Evolutionary conservation across 345 rosid genomes (phyloP).

Genomic region (Atalantia buxifolia): DNA sequence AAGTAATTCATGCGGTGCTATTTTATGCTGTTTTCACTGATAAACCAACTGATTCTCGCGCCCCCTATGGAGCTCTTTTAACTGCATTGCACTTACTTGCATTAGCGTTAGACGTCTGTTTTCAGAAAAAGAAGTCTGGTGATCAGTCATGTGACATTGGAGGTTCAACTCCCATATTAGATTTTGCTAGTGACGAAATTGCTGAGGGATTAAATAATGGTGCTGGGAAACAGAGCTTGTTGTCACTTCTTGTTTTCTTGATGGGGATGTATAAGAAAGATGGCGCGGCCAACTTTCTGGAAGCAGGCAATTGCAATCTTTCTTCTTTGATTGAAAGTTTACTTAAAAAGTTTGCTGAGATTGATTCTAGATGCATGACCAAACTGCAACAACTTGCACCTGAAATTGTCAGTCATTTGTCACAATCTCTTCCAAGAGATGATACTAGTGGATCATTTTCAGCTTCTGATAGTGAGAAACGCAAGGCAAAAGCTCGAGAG

Average conservation of each 20-base stretch:
- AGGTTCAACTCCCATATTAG: constrained; percentile 43
- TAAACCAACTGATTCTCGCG: constrained; percentile 58
- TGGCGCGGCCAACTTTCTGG: constrained; percentile 39
- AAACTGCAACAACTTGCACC: constrained; percentile 78
- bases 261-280: constrained; percentile 63
- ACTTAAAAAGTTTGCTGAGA: constrained; percentile 72
- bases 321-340: constrained; percentile 73
- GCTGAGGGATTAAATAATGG: constrained; percentile 41
- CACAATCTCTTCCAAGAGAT: constrained; percentile 24
- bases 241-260: constrained; percentile 85
- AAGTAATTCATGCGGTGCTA: constrained; percentile 64
- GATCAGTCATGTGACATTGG: constrained; percentile 28
- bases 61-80: constrained; percentile 72
- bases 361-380: constrained; percentile 59
- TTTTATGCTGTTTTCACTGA: constrained; percentile 74
- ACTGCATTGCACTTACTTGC: constrained; percentile 78
- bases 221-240: constrained; percentile 61
- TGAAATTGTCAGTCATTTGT: constrained; percentile 52
- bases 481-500: constrained; percentile 84
- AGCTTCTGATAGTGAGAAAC: constrained; percentile 59
- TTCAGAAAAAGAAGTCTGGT: constrained; percentile 45
- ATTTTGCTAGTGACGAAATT: constrained; percentile 65
- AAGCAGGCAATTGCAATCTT: constrained; percentile 62
- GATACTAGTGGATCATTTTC: constrained; percentile 29
- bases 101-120: constrained; percentile 66